These are phyloP conservation scores for Alternaria postmessia DNA, from an alignment of 2,329 filamentous ascomycete species.

Conservation along the genomic window DNA sequence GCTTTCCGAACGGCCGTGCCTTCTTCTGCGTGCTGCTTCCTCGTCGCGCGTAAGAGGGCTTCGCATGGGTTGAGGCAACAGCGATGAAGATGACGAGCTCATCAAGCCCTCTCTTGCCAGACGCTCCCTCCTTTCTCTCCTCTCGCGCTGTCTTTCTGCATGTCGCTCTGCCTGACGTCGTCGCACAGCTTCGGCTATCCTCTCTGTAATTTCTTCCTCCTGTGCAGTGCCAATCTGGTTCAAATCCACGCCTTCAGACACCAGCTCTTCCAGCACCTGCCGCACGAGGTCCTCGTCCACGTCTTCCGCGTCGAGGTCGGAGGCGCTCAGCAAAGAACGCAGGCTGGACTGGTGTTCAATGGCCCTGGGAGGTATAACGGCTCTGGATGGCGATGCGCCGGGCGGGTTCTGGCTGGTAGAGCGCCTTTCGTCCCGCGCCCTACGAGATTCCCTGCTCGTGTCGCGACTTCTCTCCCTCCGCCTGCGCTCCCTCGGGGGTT, in stretches of 20 bases:
- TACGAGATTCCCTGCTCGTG: conserved; percentile 42
- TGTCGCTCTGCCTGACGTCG: conserved; percentile 73
- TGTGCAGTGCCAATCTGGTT: conserved; percentile 84
- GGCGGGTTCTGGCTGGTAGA: conserved; percentile 38
- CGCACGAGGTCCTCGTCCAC: conserved; percentile 88
- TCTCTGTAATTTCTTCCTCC: conserved; percentile 88
- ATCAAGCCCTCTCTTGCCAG: conserved; percentile 51
- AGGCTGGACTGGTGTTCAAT: conserved; percentile 91
- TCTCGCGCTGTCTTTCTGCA: conserved; percentile 63
- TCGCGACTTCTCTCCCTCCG: conserved; percentile 52
- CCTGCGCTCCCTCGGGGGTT: conserved; percentile 41
- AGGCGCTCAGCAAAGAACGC: conserved; percentile 81
- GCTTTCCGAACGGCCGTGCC: conserved; percentile 47
- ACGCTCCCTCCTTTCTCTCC: conserved; percentile 44
- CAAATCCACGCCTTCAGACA: conserved; percentile 87
- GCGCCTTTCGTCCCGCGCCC: conserved; percentile 34
- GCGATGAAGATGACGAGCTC: conserved; percentile 32
- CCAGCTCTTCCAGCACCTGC: conserved; percentile 86
- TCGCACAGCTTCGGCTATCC: conserved; percentile 88
- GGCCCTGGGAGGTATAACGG: conserved; percentile 57
- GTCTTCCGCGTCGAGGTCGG: conserved; percentile 77
- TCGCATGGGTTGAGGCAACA: conserved; percentile 34
- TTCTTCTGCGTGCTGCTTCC: conserved; percentile 40
- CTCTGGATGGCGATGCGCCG: conserved; percentile 31
- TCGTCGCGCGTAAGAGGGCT: conserved; percentile 42